Percentiles rank a stretch among this genome's conserved stretches.
Conservation (phyloP, 495 filamentous ascomycete genomes). For the Haplographium delicatum region DNA sequence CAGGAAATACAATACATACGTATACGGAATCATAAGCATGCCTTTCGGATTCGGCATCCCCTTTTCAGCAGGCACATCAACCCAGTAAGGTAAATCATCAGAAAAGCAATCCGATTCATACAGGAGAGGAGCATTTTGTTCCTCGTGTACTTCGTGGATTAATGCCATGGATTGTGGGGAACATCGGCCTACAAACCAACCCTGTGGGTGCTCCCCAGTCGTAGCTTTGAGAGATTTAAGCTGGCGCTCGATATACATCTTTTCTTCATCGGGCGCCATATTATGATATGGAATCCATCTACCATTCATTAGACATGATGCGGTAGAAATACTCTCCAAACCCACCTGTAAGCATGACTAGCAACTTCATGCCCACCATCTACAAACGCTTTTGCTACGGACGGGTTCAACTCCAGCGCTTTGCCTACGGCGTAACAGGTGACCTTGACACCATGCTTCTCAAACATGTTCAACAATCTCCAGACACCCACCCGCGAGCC, state of each 20-base stretch:
- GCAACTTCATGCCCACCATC: conserved; percentile 36
- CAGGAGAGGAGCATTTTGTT: conserved; percentile 27
- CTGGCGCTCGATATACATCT: conserved; percentile 30
- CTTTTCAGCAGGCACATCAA: conserved; percentile 33
- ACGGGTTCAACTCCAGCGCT: conserved; percentile 33
- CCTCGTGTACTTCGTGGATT: conserved; percentile 31
- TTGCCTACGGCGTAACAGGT: conserved; percentile 33
- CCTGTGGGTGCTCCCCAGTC: conserved; percentile 29
- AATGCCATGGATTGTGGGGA: conserved; percentile 29
- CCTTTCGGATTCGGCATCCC: no score
- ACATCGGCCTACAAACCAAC: conserved; percentile 34
- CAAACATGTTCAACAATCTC: conserved; percentile 33
- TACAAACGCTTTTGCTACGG: conserved; percentile 27
- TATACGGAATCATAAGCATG: conserved; percentile 35
- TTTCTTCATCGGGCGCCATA: conserved; percentile 29
- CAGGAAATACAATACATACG: conserved; percentile 21
- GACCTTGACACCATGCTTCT: conserved; percentile 29
- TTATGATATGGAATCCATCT: no score
- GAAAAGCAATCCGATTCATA: conserved; percentile 35
- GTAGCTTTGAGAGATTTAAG: conserved; percentile 25
- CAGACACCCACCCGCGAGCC: conserved; percentile 33
- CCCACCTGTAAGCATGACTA: conserved; percentile 34
- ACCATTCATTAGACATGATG: no score
- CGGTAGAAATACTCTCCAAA: no score
- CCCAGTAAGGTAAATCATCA: conserved; percentile 38